Base-by-base conservation (phyloP, 768 basidiomycete genomes). In the Amanita subjunquillea region DNA sequence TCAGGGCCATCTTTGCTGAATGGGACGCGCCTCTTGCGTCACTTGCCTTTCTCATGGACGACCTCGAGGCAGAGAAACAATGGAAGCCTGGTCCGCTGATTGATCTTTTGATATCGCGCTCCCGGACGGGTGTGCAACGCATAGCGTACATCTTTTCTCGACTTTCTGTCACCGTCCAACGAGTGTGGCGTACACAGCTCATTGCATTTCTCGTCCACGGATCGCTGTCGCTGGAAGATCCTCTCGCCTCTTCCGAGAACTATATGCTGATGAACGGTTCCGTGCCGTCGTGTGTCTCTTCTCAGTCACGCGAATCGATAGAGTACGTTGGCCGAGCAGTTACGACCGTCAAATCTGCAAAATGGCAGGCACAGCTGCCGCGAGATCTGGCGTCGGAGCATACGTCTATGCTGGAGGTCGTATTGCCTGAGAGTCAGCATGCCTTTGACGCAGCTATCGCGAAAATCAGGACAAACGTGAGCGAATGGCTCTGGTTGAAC, bases 401-500 rank as follows among this genome's bases (percentile, higher is more conserved):
- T 60, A 81, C 85, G 10, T 71, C 66, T 32, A 58, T 87, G 53
- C 65, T 93, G 4, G 82, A 83, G 55, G 70, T 70, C 7, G 82
- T 88, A 3, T 72, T 89, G 6, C 84, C 86, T 0, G 79, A 88
- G 59, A 85, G 91, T 57, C 80, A 79, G 55, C 83, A 87, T 55
- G 76, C 72, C 13, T 90, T 96, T 60, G 89, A 90, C 62, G 69
- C 74, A 30, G 78, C 83, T 54, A 79, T 96, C 34, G 69, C 78
- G 15, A 79, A 84, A 55, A 88, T 93, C 36, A 72, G 91, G 54
- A 84, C 77, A 1, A 83, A 85, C 53, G 79, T 94, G 48, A 87
- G 91, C 62, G 93, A 96, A 72, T 96, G 92, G 91, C 72, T 96
- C 1, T 96, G 92, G 93, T 66, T 82, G 22, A 91, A 93, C 60